Conservation (phyloP, 495 filamentous ascomycete genomes). For the Hypoxylon rickii region DNA sequence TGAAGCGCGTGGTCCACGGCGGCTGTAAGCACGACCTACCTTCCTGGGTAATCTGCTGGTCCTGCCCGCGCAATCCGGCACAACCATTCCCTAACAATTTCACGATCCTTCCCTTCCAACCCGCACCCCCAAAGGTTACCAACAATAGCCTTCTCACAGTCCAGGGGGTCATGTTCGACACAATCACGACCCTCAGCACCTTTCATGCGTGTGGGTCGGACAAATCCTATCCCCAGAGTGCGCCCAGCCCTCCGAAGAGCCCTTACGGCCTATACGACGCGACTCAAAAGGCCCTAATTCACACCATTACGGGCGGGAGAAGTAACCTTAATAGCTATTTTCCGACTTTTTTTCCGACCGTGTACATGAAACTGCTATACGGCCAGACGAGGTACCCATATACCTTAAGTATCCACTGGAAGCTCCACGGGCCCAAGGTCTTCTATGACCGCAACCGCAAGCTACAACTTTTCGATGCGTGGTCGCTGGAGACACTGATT, state of each 20-base stretch:
- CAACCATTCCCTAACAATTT: slow-evolving; percentile 7
- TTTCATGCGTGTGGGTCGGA: slow-evolving; percentile 19
- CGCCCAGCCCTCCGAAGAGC: slow-evolving; percentile 1
- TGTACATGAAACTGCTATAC: too few species aligned
- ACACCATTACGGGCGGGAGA: slow-evolving; percentile 1
- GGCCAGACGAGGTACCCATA: slow-evolving; percentile 7
- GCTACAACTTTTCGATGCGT: neutral
- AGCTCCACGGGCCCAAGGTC: slow-evolving; percentile 20
- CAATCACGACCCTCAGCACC: slow-evolving; percentile 9
- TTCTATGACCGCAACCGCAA: slow-evolving; percentile 16
- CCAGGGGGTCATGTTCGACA: slow-evolving; percentile 15
- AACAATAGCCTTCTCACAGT: slow-evolving; percentile 5
- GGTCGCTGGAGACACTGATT: neutral
- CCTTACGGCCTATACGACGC: slow-evolving; percentile 8
- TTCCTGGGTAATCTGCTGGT: slow-evolving; percentile 29
- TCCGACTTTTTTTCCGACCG: too few species aligned
- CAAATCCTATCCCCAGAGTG: slow-evolving; percentile 5
- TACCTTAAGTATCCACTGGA: slow-evolving; percentile 9
- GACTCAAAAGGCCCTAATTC: slow-evolving; percentile 2
- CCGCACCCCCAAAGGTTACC: neutral
- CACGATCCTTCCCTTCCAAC: neutral
- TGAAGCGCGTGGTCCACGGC: slow-evolving; percentile 15
- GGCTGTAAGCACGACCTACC: slow-evolving; percentile 22
- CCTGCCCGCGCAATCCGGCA: slow-evolving; percentile 20
- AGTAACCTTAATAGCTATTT: too few species aligned